Base-by-base conservation (phyloP, 208 protist species). In the Trypanosoma platydactyli region DNA sequence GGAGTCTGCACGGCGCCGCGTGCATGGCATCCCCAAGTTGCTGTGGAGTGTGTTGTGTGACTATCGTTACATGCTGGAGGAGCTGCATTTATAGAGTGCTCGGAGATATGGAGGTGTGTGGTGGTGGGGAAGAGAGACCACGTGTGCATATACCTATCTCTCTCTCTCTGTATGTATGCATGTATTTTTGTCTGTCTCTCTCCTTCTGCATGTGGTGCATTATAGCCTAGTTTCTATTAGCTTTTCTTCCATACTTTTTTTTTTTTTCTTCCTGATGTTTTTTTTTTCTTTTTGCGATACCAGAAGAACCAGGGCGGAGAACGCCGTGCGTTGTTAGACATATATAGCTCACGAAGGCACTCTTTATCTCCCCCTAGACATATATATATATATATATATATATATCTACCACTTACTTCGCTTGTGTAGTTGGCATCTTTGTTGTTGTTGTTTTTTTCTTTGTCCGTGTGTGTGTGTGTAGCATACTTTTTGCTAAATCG, bases 21-120 rank as follows among this genome's bases (percentile, higher is more conserved):
- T 72, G 25, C 65, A 68, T 22, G 52, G 70, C 4, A 67, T 84
- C 27, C 75, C 81, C 6, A 38, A 48, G 16, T 30, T 58, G 30
- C 27, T 68, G 38, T 75, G 71, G 30, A 15, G 7, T 25, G 66
- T 71, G 0, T 41, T 83, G 42, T 89, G 83, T 58, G 79, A 85
- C 48, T 89, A 89, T 66, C 72, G 74, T 24, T 85, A 83, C 25
- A 38, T 80, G 27, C 41, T 89, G 41, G 73, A 89, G 42, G 71
- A 78, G 49, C 49, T 89, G 35, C 66, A 64, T 7, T 45, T 82
- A 25, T 77, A 73, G 30, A 29, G 33, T 1, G 16, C 15, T 54
- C n/a, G 3, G 20, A 11, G n/a, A 25, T 5, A 40, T 9, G 11
- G 15, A 9, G 20, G 22, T 29, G 45, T 50, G 25, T 49, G 16